Conservation (phyloP, 345 rosid species). For the Rhodomyrtus tomentosa region DNA sequence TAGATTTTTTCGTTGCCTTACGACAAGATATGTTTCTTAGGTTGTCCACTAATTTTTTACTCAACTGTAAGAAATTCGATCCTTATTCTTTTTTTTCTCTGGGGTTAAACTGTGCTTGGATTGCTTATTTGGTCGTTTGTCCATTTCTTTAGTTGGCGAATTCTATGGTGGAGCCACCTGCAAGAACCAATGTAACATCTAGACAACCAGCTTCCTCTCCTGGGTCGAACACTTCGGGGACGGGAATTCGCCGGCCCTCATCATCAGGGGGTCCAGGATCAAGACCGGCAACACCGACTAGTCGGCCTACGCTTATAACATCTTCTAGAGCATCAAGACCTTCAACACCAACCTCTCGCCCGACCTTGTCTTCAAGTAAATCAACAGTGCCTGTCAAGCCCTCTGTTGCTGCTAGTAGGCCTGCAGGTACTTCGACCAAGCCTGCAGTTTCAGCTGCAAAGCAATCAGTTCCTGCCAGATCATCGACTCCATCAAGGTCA, state of each 20-base stretch:
- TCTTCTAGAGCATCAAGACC: constrained; percentile 58
- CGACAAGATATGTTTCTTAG: neutral
- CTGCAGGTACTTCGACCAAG: constrained; percentile 27
- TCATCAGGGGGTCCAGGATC: constrained; percentile 97
- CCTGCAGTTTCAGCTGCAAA: constrained; percentile 26
- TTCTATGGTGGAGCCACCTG: constrained; percentile 47
- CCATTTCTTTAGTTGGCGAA: constrained; percentile 45
- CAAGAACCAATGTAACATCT: constrained; percentile 42
- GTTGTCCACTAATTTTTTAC: neutral
- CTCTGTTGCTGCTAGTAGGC: constrained; percentile 20
- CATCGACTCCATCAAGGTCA: constrained; percentile 85
- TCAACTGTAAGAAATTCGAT: neutral
- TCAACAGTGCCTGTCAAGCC: constrained; percentile 31
- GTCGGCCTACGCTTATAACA: constrained; percentile 47
- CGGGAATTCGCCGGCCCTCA: constrained; percentile 69
- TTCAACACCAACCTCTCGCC: constrained; percentile 77
- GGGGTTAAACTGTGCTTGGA: neutral
- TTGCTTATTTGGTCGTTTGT: neutral
- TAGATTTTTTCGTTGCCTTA: neutral
- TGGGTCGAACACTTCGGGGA: constrained; percentile 50
- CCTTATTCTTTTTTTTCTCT: neutral
- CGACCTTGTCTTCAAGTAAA: constrained; percentile 50
- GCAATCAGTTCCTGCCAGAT: constrained; percentile 56
- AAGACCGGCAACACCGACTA: constrained; percentile 84
- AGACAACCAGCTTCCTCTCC: constrained; percentile 64